A percentile compares a stretch with the other conserved stretches of the same genome.
Conservation (phyloP, 176 grass and related monocot genomes). For the Cenchrus purpureus region DNA sequence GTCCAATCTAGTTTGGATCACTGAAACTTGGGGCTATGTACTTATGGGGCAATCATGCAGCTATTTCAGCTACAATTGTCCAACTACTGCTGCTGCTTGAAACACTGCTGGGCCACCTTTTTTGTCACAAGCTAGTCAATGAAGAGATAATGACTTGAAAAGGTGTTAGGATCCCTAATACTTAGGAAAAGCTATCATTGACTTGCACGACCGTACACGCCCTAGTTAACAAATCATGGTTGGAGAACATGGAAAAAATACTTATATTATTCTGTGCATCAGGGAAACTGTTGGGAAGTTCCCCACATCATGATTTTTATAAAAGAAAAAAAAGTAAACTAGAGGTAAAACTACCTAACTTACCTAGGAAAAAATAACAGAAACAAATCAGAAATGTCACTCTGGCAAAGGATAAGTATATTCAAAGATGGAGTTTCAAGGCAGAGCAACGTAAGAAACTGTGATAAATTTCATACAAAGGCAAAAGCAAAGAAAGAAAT, state of each 20-base stretch:
- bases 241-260: no score
- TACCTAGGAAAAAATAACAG: background rate
- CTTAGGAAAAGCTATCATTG: background rate
- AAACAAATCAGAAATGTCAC: background rate
- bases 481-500: constrained; percentile 27
- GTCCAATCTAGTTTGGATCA: constrained; percentile 3
- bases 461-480: constrained; percentile 28
- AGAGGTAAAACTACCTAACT: background rate
- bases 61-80: constrained; percentile 7
- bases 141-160: background rate
- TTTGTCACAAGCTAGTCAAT: background rate
- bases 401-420: constrained; percentile 5
- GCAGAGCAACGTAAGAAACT: constrained; percentile 26
- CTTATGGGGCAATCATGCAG: background rate
- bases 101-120: background rate
- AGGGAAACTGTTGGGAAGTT: no score
- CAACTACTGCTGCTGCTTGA: background rate
- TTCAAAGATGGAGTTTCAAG: constrained; percentile 7
- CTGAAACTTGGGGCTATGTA: background rate
- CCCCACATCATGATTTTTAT: no score
- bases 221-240: background rate
- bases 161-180: background rate
- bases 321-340: background rate
- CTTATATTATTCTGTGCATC: no score
- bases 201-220: background rate